Conservation (phyloP, 1,284 basidiomycete species). For the Xerocomus minutiporus region DNA sequence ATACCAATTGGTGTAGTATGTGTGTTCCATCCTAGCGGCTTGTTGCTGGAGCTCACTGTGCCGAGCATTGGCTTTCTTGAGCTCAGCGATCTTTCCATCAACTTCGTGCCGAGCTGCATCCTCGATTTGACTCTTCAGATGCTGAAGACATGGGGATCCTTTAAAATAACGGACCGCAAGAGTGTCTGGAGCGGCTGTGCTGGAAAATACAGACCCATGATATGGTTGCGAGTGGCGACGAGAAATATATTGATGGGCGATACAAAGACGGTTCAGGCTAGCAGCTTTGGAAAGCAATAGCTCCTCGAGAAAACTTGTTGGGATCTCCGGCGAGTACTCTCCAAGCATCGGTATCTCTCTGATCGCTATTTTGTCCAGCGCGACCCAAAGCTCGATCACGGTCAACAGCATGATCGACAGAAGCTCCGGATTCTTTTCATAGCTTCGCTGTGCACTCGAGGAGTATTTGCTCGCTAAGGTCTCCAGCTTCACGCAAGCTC, state of each 20-base stretch:
- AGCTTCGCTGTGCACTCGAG: conserved; percentile 20
- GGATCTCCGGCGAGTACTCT: conserved; percentile 45
- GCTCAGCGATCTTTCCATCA: conserved; percentile 24
- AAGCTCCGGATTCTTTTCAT: conserved; percentile 36
- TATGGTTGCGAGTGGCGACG: conserved; percentile 21
- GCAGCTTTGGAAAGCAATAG: conserved; percentile 37
- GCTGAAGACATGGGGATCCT: conserved; percentile 14
- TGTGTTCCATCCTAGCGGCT: conserved; percentile 5
- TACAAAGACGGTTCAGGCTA: conserved; percentile 25
- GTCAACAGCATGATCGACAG: conserved; percentile 41
- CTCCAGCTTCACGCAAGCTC: conserved; percentile 13
- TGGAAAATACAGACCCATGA: conserved; percentile 21
- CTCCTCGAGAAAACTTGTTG: conserved; percentile 32
- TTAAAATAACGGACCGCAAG: conserved; percentile 33
- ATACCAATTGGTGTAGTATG: neutral
- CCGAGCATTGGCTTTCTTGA: conserved; percentile 9
- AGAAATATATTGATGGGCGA: conserved; percentile 29
- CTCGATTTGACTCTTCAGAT: conserved; percentile 31
- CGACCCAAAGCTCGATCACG: conserved; percentile 41
- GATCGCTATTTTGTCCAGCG: conserved; percentile 30
- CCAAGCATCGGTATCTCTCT: conserved; percentile 31
- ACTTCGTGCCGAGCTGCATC: conserved; percentile 17
- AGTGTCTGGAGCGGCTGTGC: conserved; percentile 7
- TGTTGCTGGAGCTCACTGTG: conserved; percentile 15
- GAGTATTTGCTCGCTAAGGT: conserved; percentile 29